Base-by-base conservation (phyloP, 2,329 filamentous ascomycete species). In the Ilyonectria robusta region DNA sequence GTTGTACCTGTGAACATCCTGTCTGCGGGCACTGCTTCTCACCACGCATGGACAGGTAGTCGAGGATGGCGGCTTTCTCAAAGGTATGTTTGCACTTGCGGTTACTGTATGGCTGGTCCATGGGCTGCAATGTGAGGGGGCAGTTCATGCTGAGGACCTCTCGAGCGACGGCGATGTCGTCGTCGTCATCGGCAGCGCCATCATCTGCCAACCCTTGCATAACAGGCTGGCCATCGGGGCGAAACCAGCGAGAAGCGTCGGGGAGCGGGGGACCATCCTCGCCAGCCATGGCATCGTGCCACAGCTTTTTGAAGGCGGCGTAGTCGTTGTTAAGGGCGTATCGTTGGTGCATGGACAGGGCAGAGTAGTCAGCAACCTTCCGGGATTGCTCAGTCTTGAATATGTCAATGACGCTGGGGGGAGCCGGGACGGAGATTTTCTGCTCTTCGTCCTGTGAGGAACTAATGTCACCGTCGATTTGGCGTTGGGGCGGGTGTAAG, bases 71-170 rank as follows among this genome's bases (percentile, higher is more conserved):
- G 1, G 78, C 75, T 78, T 88, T 91, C 76, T 95, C 91, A 76
- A 93, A 95, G 0, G 87, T 90, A 78, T 95, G 93, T 62, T 88
- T 89, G 82, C 93, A 95, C 70, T 88, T 87, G 15, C 77, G 81
- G 72, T 88, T 93, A 62, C 88, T 92, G 74, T 88, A 89, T 0
- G 93, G 93, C 59, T 93, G 86, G 47, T 83, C 81, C 82, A 94
- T 90, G 50, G 87, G 83, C 58, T 84, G 83, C 70, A 94, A 82
- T 0, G 92, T 92, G 21, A 95, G 78, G 0, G 92, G 92, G 74
- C 93, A 95, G 72, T 88, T 91, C 35, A 91, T 87, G 77, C 88
- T 92, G 59, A 90, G 84, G 5, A 86, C 87, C 68, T 90, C 89
- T 55, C 88, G 84, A 31, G 88, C 86, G 33, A 95, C 86, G 1